Evolutionary conservation across 352 stramenopile genomes (phyloP).

Genomic region (Globisporangium spiculum): DNA sequence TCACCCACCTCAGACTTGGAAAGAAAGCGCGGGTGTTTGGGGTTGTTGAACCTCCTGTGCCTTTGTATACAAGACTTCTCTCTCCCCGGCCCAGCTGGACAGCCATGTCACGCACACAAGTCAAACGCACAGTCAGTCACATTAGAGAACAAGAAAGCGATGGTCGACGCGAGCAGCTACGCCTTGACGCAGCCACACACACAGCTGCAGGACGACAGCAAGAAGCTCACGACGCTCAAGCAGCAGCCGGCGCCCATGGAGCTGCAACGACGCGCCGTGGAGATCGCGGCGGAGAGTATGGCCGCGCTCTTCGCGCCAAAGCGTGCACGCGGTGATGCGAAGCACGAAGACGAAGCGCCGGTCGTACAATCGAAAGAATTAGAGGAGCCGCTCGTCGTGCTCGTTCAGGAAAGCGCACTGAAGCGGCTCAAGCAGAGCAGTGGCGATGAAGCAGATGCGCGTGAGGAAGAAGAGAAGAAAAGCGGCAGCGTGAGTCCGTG

Average conservation of each 20-base stretch:
- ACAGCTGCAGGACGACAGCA: not conserved
- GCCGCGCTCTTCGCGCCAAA: constrained; percentile 8
- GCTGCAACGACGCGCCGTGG: constrained; percentile 12
- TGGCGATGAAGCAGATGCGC: not conserved
- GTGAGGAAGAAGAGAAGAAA: not conserved
- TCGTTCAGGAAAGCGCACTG: not conserved
- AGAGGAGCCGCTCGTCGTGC: not conserved
- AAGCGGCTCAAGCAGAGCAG: not conserved
- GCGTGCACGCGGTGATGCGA: not conserved
- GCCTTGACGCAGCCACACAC: not conserved
- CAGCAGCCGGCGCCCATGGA: constrained; percentile 1
- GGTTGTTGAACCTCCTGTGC: not conserved
- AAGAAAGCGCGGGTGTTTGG: not conserved
- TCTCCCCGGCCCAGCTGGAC: constrained; percentile 1
- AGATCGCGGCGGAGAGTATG: constrained; percentile 16
- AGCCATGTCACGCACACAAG: not conserved
- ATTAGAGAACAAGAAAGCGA: constrained; percentile 4
- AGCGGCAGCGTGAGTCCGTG: not conserved
- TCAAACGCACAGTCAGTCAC: not conserved
- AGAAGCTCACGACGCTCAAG: not conserved
- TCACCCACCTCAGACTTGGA: not conserved
- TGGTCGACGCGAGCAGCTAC: constrained; percentile 10
- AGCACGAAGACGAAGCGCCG: not conserved
- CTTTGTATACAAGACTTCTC: not conserved
- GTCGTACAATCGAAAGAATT: not conserved